Base-by-base conservation (phyloP, 495 filamentous ascomycete species). In the Aspergillus diversus region DNA sequence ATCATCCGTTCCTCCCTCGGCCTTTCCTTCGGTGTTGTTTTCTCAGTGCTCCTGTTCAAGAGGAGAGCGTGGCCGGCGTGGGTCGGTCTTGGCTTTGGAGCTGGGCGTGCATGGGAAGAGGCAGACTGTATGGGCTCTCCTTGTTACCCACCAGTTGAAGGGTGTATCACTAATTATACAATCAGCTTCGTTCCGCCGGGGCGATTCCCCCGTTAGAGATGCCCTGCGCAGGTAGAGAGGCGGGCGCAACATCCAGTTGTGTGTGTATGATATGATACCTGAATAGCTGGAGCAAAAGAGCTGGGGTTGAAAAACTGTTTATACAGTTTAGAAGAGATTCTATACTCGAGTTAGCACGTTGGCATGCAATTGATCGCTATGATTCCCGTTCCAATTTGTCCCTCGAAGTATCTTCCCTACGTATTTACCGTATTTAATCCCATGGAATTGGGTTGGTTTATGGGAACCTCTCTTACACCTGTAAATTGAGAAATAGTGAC, bases 31-130 rank as follows among this genome's bases (percentile, higher is more conserved):
- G 95, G 95, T 78, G 89, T 98, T 75, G 90, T 98, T 76, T 98
- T 99, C 83, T 97, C 93, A 51, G 93, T 99, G 34, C 88, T 99
- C 52, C 79, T 99, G 32, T 99, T 99, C 86, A 97, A 96, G 84
- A 88, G 95, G 73, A 87, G 95, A 76, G 92, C 94, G 66, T 99
- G 95, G 91, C 95, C 95, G 54, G 96, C 91, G 32, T 93, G 88
- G 76, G 87, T 96, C 67, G 95, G 95, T 57, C 82, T 92, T 49
- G 95, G 95, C 48, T 97, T 99, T 74, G 95, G 95, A 71, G 92
- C 93, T 64, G 95, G 95, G 57, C 87, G 96, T 71, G 96, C 94
- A 9, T 98, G 93, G 84, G 95, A 97, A 76, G 95, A 98, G 70
- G 80, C 81, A 60, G 82, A 85, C 68, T 72, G 82, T 85, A 80